Conservation (phyloP, 2,329 filamentous ascomycete genomes). For the Neopestalotiopsis clavispora region DNA sequence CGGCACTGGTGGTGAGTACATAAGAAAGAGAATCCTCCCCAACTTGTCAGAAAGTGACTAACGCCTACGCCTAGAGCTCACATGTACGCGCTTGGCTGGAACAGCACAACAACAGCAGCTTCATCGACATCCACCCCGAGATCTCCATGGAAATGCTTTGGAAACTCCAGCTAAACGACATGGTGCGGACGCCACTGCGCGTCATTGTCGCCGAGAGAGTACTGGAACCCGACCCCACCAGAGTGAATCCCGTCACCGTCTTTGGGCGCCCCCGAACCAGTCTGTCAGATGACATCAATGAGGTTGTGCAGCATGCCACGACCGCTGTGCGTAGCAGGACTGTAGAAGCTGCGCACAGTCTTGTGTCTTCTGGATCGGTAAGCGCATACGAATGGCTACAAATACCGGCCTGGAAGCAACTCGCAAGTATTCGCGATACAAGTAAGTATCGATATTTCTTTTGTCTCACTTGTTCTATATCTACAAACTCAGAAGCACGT, state of each 20-base stretch:
- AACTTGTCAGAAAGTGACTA: neutral
- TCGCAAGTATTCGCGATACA: neutral
- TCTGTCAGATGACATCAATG: conserved; percentile 58
- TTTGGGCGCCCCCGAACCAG: conserved; percentile 54
- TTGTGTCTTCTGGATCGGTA: neutral
- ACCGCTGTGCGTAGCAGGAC: conserved; percentile 56
- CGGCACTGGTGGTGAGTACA: conserved; percentile 44
- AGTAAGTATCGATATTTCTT: neutral
- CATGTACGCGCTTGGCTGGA: conserved; percentile 64
- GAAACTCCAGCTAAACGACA: conserved; percentile 44
- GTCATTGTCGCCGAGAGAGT: conserved; percentile 69
- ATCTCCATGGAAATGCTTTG: conserved; percentile 62
- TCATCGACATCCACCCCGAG: conserved; percentile 69
- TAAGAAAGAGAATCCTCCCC: neutral
- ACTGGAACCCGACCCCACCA: conserved; percentile 37
- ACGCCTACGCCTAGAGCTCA: conserved; percentile 42
- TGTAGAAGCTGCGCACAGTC: neutral
- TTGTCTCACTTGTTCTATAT: neutral
- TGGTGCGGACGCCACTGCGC: conserved; percentile 57
- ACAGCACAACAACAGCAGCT: conserved; percentile 55
- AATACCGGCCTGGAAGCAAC: neutral
- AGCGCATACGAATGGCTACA: conserved; percentile 3
- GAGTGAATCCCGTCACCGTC: conserved; percentile 27
- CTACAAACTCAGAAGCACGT: too few relatives aligned
- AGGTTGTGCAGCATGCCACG: conserved; percentile 64